These are phyloP conservation scores for Geotrichum phurueaensis DNA, from an alignment of 1,139 yeast species.

Conservation along the genomic window DNA sequence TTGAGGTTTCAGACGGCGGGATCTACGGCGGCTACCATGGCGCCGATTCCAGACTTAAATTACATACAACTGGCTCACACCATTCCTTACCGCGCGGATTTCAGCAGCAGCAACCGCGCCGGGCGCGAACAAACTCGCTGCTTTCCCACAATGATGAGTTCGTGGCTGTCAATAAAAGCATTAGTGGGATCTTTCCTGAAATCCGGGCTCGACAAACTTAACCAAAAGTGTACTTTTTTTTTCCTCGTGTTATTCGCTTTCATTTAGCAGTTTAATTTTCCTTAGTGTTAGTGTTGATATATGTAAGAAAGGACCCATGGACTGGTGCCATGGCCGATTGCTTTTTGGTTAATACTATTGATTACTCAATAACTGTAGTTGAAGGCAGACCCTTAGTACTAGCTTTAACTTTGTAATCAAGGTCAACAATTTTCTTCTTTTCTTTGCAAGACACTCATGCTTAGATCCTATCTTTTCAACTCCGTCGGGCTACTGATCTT, in stretches of 20 bases:
- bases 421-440: not conserved
- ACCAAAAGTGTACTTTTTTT: not conserved
- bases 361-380: not conserved
- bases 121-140: not conserved
- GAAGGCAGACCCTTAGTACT: not conserved
- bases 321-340: not conserved
- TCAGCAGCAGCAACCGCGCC: not conserved
- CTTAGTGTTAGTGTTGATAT: not conserved
- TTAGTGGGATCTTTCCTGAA: not conserved
- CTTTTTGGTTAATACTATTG: not conserved
- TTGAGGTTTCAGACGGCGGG: not conserved
- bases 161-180: not conserved
- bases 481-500: no score
- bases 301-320: not conserved
- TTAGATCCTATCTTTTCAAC: no score
- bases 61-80: not conserved
- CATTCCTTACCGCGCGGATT: not conserved
- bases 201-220: not conserved
- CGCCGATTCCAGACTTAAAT: not conserved
- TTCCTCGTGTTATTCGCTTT: not conserved
- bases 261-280: not conserved
- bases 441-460: not conserved
- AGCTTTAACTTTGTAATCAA: not conserved
- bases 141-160: not conserved
- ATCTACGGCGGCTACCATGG: no score